Percentiles rank a stretch among this genome's conserved stretches.
These are phyloP conservation scores for Ajuga reptans DNA, from an alignment of 305 asterid species.

Conservation along the genomic window DNA sequence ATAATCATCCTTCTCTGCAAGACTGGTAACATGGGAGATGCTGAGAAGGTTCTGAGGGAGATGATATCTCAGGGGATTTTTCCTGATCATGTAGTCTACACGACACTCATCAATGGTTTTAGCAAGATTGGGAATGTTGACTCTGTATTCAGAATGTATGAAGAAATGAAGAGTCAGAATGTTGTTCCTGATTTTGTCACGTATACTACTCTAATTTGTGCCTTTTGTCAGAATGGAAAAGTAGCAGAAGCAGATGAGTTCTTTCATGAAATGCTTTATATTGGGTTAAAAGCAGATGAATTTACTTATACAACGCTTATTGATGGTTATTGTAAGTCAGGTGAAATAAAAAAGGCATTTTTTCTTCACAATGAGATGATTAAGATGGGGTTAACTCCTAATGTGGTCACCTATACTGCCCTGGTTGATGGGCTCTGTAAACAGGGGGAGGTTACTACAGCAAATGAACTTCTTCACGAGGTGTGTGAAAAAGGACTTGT, in stretches of 20 bases:
- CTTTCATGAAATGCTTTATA: slow-evolving; percentile 55
- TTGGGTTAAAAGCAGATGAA: slow-evolving; percentile 67
- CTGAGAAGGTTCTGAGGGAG: slow-evolving; percentile 66
- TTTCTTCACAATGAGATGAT: slow-evolving; percentile 85
- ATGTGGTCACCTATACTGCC: slow-evolving; percentile 81
- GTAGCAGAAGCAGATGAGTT: slow-evolving; percentile 60
- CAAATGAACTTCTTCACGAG: slow-evolving; percentile 72
- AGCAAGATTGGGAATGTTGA: slow-evolving; percentile 50
- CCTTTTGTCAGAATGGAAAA: slow-evolving; percentile 60
- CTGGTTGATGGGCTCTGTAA: slow-evolving; percentile 94
- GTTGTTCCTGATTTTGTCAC: slow-evolving; percentile 57
- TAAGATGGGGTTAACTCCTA: slow-evolving; percentile 50
- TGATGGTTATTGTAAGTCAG: slow-evolving; percentile 77
- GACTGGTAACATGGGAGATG: slow-evolving; percentile 52
- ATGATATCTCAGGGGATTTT: slow-evolving; percentile 56
- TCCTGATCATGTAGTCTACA: slow-evolving; percentile 73
- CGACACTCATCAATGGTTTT: slow-evolving; percentile 80
- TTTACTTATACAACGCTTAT: slow-evolving; percentile 76
- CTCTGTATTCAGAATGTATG: slow-evolving; percentile 53
- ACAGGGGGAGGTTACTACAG: slow-evolving; percentile 70
- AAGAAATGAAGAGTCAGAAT: slow-evolving; percentile 56
- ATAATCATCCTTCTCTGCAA: slow-evolving; percentile 57
- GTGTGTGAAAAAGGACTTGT: slow-evolving; percentile 68
- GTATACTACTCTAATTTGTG: slow-evolving; percentile 65
- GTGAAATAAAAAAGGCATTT: slow-evolving; percentile 61